These are phyloP conservation scores for Lyophyllum shimeji DNA, from an alignment of 768 basidiomycete genomes.

Conservation along the genomic window DNA sequence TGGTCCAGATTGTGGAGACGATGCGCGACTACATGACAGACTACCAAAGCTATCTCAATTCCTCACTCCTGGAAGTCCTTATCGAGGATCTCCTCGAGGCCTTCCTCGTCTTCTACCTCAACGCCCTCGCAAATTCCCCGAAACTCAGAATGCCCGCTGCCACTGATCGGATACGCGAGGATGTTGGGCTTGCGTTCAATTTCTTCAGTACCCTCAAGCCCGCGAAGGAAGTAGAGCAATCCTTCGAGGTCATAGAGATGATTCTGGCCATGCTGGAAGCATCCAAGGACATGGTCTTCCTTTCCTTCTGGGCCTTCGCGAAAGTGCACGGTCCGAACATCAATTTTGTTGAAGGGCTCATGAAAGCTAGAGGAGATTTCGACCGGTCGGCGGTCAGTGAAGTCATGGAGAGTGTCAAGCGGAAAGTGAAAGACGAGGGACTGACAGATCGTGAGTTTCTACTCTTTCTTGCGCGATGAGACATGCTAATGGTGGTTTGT, in stretches of 20 bases:
- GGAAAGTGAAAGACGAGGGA: slow-evolving; percentile 90
- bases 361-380: slow-evolving; percentile 88
- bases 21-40: slow-evolving; percentile 97
- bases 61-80: slow-evolving; percentile 86
- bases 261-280: slow-evolving; percentile 81
- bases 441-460: slow-evolving; percentile 71
- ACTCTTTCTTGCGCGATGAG: background rate
- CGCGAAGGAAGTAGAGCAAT: slow-evolving; percentile 73
- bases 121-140: slow-evolving; percentile 78
- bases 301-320: slow-evolving; percentile 94
- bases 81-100: slow-evolving; percentile 90
- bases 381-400: slow-evolving; percentile 87
- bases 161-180: slow-evolving; percentile 78
- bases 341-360: slow-evolving; percentile 85
- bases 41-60: slow-evolving; percentile 88
- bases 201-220: slow-evolving; percentile 83
- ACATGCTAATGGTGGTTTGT: slow-evolving; percentile 2
- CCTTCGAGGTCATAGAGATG: slow-evolving; percentile 86
- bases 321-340: slow-evolving; percentile 92
- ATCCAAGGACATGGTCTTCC: slow-evolving; percentile 84
- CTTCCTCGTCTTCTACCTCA: slow-evolving; percentile 89
- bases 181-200: slow-evolving; percentile 72
- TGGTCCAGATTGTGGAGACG: slow-evolving; percentile 90
- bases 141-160: slow-evolving; percentile 86
- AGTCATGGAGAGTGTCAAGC: slow-evolving; percentile 90